Evolutionary conservation across 2,329 filamentous ascomycete genomes (phyloP).

Genomic region (Aaosphaeria arxii): DNA sequence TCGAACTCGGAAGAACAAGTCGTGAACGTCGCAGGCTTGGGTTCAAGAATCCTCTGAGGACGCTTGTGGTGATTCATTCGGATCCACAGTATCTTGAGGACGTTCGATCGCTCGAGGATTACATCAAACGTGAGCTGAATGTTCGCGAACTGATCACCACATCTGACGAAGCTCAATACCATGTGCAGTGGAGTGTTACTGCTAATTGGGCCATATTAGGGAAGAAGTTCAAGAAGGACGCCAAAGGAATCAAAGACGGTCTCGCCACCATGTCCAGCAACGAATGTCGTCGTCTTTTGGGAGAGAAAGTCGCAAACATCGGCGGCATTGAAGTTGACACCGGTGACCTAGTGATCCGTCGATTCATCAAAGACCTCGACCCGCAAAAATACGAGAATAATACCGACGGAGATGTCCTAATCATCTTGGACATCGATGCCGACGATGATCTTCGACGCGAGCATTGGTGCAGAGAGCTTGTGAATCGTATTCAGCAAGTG

Average conservation of each 20-base stretch:
- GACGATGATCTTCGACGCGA: constrained; percentile 85
- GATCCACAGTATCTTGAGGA: constrained; percentile 82
- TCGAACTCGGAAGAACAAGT: constrained; percentile 82
- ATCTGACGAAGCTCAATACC: constrained; percentile 83
- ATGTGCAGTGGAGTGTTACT: constrained; percentile 83
- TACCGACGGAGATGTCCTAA: constrained; percentile 84
- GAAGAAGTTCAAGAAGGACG: constrained; percentile 97
- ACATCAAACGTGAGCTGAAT: constrained; percentile 90
- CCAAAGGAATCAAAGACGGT: constrained; percentile 85
- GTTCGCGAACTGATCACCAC: constrained; percentile 80
- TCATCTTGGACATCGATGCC: constrained; percentile 78
- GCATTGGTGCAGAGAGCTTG: constrained; percentile 84
- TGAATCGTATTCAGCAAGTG: constrained; percentile 87
- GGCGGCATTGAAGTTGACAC: constrained; percentile 80
- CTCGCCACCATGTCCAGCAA: constrained; percentile 76
- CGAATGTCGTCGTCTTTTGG: constrained; percentile 66
- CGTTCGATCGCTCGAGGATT: constrained; percentile 78
- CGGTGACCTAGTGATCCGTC: constrained; percentile 80
- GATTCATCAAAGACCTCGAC: constrained; percentile 67
- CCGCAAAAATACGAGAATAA: constrained; percentile 79
- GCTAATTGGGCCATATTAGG: constrained; percentile 93
- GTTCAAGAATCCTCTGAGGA: constrained; percentile 87
- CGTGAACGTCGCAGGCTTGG: constrained; percentile 81
- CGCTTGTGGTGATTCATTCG: constrained; percentile 81
- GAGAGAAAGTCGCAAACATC: constrained; percentile 67